A percentile compares a stretch with the other conserved stretches of the same genome.
Evolutionary conservation across 2,329 filamentous ascomycete species (phyloP).

Genomic region (Endothia cerciana): DNA sequence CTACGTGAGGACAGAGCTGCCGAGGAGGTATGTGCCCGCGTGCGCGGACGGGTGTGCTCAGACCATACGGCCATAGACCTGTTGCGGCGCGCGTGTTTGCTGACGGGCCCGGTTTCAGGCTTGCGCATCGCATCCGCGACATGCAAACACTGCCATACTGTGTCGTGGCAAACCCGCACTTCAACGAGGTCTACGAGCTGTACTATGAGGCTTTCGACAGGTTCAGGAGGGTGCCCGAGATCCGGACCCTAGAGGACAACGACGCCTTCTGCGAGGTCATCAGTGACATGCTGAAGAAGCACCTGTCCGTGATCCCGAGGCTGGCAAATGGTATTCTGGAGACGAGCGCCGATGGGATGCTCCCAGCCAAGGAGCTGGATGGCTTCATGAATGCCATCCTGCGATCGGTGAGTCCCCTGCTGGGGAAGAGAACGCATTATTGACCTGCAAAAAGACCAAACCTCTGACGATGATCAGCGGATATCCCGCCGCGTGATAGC

Average conservation of each 20-base stretch:
- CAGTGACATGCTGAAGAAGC: slow-evolving; percentile 78
- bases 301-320: slow-evolving; percentile 91
- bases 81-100: background rate
- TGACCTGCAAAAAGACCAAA: background rate
- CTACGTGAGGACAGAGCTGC: slow-evolving; percentile 94
- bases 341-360: slow-evolving; percentile 70
- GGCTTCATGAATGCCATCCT: slow-evolving; percentile 94
- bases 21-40: slow-evolving; percentile 67
- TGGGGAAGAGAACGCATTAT: background rate
- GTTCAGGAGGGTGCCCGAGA: slow-evolving; percentile 81
- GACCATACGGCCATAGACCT: background rate
- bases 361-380: slow-evolving; percentile 81
- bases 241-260: slow-evolving; percentile 87
- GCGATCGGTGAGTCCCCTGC: slow-evolving; percentile 69
- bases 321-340: slow-evolving; percentile 93
- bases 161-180: slow-evolving; percentile 92
- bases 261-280: slow-evolving; percentile 83
- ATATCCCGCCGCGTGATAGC: slow-evolving; percentile 97
- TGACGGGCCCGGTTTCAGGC: slow-evolving; percentile 49
- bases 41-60: background rate
- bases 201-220: slow-evolving; percentile 97
- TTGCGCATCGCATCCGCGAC: slow-evolving; percentile 92
- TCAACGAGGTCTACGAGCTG: slow-evolving; percentile 92
- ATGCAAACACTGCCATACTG: slow-evolving; percentile 97
- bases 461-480: slow-evolving; percentile 55